Evolutionary conservation across 305 asterid genomes (phyloP).

Genomic region (Galium porrigens): DNA sequence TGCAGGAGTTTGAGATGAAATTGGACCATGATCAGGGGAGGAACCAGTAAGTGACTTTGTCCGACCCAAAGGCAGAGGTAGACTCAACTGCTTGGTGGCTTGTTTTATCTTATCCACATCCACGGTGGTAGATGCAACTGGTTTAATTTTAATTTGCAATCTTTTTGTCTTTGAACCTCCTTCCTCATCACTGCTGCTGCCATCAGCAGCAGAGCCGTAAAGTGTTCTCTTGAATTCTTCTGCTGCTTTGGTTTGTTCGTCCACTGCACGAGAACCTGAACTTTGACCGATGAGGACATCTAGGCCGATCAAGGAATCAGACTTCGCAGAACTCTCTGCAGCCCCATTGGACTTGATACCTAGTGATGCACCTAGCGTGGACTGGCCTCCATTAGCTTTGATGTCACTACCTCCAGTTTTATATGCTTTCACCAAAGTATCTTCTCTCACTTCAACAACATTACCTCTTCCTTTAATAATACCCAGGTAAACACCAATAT

Average conservation of each 20-base stretch:
- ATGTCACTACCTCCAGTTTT: slow-evolving; percentile 43
- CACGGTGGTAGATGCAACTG: slow-evolving; percentile 67
- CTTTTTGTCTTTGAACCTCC: slow-evolving; percentile 63
- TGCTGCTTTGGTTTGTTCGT: slow-evolving; percentile 93
- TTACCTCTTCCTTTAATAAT: slow-evolving; percentile 91
- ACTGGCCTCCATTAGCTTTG: slow-evolving; percentile 41
- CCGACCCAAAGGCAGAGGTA: slow-evolving; percentile 72
- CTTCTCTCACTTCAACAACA: slow-evolving; percentile 89
- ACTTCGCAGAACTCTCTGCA: slow-evolving; percentile 31
- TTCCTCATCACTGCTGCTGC: slow-evolving; percentile 97
- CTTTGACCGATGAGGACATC: slow-evolving; percentile 54
- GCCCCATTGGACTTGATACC: slow-evolving; percentile 35
- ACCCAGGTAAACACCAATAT: slow-evolving; percentile 94
- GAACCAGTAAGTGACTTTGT: slow-evolving; percentile 70
- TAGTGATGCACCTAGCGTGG: slow-evolving; percentile 32
- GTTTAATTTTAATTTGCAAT: slow-evolving; percentile 67
- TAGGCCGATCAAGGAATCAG: slow-evolving; percentile 60
- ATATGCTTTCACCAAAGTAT: slow-evolving; percentile 65
- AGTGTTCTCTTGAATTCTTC: slow-evolving; percentile 85
- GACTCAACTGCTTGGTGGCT: slow-evolving; percentile 82
- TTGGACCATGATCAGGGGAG: slow-evolving; percentile 52
- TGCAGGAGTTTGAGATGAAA: slow-evolving; percentile 50
- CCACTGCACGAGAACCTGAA: slow-evolving; percentile 42
- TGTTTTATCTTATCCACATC: slow-evolving; percentile 89
- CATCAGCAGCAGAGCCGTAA: slow-evolving; percentile 66